A percentile compares a stretch with the other conserved stretches of the same genome.
Conservation (phyloP, 75 land plant species). For the Pinus tabuliformis region DNA sequence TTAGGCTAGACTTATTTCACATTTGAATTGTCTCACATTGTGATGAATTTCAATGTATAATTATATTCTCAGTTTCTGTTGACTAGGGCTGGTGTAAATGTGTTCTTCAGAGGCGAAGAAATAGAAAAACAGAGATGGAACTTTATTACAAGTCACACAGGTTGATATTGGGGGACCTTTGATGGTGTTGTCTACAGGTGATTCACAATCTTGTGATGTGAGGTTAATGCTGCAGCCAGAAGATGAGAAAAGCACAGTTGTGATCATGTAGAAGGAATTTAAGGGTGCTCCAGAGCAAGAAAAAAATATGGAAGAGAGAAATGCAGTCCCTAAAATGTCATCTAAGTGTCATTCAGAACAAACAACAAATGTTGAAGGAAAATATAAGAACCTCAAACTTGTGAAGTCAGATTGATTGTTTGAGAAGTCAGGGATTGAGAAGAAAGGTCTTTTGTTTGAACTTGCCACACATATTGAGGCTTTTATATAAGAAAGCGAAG, state of each 20-base stretch:
- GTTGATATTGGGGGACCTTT: background rate
- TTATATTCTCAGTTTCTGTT: too few species aligned
- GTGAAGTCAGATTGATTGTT: too few species aligned
- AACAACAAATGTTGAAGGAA: background rate
- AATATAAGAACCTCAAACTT: background rate
- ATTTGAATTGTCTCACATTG: too few species aligned
- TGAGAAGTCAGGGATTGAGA: background rate
- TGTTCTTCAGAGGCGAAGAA: slow-evolving; percentile 16
- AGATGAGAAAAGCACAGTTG: slow-evolving; percentile 2
- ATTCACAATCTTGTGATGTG: background rate
- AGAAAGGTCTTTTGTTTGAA: background rate
- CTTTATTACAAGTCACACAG: background rate
- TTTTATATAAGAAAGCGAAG: background rate
- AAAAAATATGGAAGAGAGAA: background rate
- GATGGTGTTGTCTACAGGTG: background rate
- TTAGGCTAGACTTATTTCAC: too few species aligned
- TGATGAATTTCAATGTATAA: too few species aligned
- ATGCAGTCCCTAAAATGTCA: too few species aligned
- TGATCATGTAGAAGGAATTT: background rate
- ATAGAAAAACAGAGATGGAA: slow-evolving; percentile 3
- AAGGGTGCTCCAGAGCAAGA: background rate
- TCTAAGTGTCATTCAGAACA: too few species aligned
- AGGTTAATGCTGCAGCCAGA: background rate
- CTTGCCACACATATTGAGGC: background rate
- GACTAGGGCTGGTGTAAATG: slow-evolving; percentile 67